Base-by-base conservation (phyloP, 2,329 filamentous ascomycete species). In the Fusarium sp. region DNA sequence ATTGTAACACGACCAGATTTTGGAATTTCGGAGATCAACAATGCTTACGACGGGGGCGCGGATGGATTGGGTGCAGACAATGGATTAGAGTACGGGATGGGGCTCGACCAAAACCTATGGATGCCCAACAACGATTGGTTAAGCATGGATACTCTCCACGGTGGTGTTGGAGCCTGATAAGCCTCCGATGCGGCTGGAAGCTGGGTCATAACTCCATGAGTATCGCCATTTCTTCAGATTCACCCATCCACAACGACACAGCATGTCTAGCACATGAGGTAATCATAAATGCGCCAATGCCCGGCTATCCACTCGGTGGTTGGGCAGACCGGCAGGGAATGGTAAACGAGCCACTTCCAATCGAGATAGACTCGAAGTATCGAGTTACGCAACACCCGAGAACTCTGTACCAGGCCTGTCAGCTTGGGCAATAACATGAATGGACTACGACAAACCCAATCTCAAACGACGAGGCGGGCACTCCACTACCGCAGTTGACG, bases 41-140 rank as follows among this genome's bases (percentile, higher is more conserved):
- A 83, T 38, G 82, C 82, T 1, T 84, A 84, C 45, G 83, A 84
- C 53, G 82, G 83, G 3, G 81, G 82, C 0, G 77, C 83, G 53
- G 82, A 83, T 45, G 80, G 80, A 0, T 75, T 84, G 2, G 82
- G 82, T 24, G 76, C 83, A 21, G 82, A 83, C 20, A 77, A 80
- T 26, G 82, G 81, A 19, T 77, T 80, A 4, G 78, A 79, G 28
- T 76, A 77, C 40, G 74, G 79, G 2, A 82, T 83, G 67, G 81
- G 81, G 3, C 76, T 80, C 23, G 79, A 81, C 46, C 68, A 77
- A 50, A 76, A 76, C 15, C 56, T 79, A 24, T 80, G 77, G 77
- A 76, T 76, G 40, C 73, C 76, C 5, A 75, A 64, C 23, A 71
- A 74, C 4, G 77, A 75, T 46, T 78, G 75, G 76, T 61, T 73